These are phyloP conservation scores for Rubia peregrina DNA, from an alignment of 305 asterid species.

Conservation along the genomic window DNA sequence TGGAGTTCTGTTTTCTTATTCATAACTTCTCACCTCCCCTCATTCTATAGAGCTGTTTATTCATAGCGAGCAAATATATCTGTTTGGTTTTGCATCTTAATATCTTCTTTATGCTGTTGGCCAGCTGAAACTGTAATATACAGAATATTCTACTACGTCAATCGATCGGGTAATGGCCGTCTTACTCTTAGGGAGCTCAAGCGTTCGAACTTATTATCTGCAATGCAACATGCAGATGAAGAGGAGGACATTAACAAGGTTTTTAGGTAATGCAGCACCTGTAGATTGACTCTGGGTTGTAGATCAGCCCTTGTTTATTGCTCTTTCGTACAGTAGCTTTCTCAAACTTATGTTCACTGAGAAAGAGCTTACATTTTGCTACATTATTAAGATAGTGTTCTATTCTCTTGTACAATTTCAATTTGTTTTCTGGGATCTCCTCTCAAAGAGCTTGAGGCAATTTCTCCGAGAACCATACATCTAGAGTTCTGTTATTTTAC, in stretches of 20 bases:
- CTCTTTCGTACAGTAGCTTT: not conserved
- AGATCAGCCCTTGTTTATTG: not conserved
- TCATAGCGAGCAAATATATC: not conserved
- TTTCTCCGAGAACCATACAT: not conserved
- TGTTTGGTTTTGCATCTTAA: conserved; percentile 26
- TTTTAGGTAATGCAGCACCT: conserved; percentile 48
- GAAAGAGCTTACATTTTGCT: not conserved
- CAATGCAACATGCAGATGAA: conserved; percentile 99
- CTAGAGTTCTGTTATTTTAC: not conserved
- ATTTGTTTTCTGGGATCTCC: not conserved
- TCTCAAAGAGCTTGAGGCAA: not conserved
- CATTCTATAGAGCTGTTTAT: not conserved
- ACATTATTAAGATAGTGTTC: not conserved
- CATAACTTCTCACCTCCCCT: not conserved
- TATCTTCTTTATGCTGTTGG: conserved; percentile 41
- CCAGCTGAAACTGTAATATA: conserved; percentile 98
- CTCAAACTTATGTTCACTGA: not conserved
- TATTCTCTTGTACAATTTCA: not conserved
- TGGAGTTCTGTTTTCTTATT: not conserved
- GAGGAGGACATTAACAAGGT: conserved; percentile 99
- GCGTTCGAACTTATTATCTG: conserved; percentile 73
- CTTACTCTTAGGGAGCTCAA: conserved; percentile 92
- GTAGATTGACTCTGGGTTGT: not conserved
- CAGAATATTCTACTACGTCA: conserved; percentile 96
- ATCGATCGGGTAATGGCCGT: conserved; percentile 81